phyloP scores from a whole-genome alignment of 2,329 filamentous ascomycete genomes.

The Penicillium frequentans region DNA sequence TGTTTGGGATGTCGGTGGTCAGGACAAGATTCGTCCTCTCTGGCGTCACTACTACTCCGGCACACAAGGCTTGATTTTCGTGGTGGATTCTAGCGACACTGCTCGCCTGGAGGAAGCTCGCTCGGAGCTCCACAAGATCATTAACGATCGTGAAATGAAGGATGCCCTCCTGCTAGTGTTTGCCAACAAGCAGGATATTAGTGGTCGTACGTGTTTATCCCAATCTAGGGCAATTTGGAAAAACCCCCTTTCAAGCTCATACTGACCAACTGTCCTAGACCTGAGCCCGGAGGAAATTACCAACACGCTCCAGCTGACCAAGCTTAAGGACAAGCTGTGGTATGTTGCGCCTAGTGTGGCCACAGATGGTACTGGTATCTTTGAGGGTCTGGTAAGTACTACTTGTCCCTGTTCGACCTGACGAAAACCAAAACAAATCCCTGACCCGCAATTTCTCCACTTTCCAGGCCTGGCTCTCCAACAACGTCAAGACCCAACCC shows the following conservation, averaged over 20 bases:
- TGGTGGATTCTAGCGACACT: constrained; percentile 93
- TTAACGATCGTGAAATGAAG: constrained; percentile 97
- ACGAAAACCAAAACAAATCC: constrained; percentile 6
- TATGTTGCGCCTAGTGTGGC: constrained; percentile 82
- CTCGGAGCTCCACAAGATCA: constrained; percentile 92
- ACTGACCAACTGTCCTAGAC: constrained; percentile 49
- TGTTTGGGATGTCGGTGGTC: constrained; percentile 97
- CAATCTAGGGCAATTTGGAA: not conserved
- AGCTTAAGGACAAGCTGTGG: constrained; percentile 81
- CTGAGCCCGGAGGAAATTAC: constrained; percentile 80
- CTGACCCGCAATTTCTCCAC: constrained; percentile 16
- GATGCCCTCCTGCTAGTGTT: constrained; percentile 93
- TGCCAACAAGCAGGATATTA: constrained; percentile 97
- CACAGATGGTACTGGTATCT: constrained; percentile 75
- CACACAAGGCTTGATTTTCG: constrained; percentile 98
- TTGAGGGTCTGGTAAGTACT: constrained; percentile 69
- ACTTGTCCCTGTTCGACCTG: not conserved
- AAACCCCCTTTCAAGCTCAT: not conserved
- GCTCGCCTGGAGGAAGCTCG: constrained; percentile 89
- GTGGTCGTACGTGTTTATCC: constrained; percentile 60
- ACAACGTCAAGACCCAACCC: constrained; percentile 69
- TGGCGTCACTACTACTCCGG: constrained; percentile 97
- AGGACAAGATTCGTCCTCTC: constrained; percentile 96
- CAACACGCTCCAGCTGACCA: constrained; percentile 71
- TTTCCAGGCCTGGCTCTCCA: constrained; percentile 69